A percentile compares a stretch with the other conserved stretches of the same genome.
These are phyloP conservation scores for Cutaneotrichosporon daszewskae DNA, from an alignment of 1,284 basidiomycete species.

Conservation along the genomic window DNA sequence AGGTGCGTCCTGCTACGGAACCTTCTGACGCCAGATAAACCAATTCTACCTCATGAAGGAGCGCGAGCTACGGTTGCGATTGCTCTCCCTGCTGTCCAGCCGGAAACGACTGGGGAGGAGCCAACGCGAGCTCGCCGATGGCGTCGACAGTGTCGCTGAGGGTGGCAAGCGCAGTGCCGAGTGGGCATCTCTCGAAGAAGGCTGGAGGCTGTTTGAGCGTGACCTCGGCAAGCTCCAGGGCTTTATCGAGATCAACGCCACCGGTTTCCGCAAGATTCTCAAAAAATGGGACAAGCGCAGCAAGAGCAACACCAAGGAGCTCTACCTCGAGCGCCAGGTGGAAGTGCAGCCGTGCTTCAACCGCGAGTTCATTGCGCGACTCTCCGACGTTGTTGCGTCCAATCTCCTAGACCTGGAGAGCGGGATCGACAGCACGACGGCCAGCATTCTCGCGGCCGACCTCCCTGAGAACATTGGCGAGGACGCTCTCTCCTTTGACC, in stretches of 20 bases:
- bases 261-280: constrained; percentile 93
- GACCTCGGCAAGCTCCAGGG: constrained; percentile 96
- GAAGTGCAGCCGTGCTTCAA: constrained; percentile 98
- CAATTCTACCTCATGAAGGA: constrained; percentile 99
- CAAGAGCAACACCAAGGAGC: constrained; percentile 88
- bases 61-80: constrained; percentile 83
- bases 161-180: constrained; percentile 61
- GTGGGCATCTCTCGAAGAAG: constrained; percentile 91
- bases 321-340: constrained; percentile 93
- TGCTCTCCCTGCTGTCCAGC: constrained; percentile 90
- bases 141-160: constrained; percentile 19
- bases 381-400: constrained; percentile 89
- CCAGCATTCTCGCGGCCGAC: constrained; percentile 43
- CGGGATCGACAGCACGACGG: constrained; percentile 64
- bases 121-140: constrained; percentile 48
- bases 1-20: constrained; percentile 54
- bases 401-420: constrained; percentile 90
- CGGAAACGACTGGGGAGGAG: constrained; percentile 57
- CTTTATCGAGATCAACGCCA: constrained; percentile 97
- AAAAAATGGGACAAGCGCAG: constrained; percentile 99
- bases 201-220: constrained; percentile 87
- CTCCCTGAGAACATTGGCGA: constrained; percentile 38
- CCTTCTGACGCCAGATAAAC: constrained; percentile 69
- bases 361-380: constrained; percentile 92
- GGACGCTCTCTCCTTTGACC: constrained; percentile 58